These are phyloP conservation scores for Mycena pura DNA, from an alignment of 768 basidiomycete genomes.

Conservation along the genomic window DNA sequence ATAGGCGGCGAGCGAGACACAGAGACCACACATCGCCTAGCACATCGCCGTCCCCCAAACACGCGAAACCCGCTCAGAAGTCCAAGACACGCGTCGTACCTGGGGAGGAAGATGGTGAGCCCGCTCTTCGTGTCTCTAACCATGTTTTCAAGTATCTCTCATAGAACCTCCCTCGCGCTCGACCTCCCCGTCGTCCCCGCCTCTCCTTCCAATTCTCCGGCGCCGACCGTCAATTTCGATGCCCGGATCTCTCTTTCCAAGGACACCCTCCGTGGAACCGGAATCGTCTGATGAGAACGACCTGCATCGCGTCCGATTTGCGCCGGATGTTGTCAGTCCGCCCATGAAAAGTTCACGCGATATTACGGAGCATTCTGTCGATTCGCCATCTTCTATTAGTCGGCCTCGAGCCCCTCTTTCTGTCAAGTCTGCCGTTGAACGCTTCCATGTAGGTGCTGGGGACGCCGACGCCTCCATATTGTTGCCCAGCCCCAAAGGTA, in stretches of 20 bases:
- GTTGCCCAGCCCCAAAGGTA: slow-evolving; percentile 49
- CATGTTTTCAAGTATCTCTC: background rate
- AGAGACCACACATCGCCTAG: slow-evolving; percentile 15
- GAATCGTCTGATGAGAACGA: slow-evolving; percentile 33
- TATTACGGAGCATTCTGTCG: slow-evolving; percentile 15
- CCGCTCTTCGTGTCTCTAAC: slow-evolving; percentile 5
- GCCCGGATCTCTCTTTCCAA: slow-evolving; percentile 81
- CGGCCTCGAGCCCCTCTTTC: slow-evolving; percentile 45
- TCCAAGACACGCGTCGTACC: slow-evolving; percentile 25
- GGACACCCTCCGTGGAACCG: slow-evolving; percentile 71
- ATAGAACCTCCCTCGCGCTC: slow-evolving; percentile 15
- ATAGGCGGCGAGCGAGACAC: slow-evolving; percentile 13
- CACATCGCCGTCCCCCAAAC: slow-evolving; percentile 8
- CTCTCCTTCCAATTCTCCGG: slow-evolving; percentile 40
- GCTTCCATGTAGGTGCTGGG: slow-evolving; percentile 53
- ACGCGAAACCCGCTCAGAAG: slow-evolving; percentile 8
- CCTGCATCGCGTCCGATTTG: slow-evolving; percentile 50
- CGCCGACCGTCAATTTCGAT: slow-evolving; percentile 63
- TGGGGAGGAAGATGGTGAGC: slow-evolving; percentile 20
- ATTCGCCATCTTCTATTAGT: slow-evolving; percentile 24
- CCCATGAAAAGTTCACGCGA: slow-evolving; percentile 23
- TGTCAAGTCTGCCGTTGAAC: slow-evolving; percentile 56
- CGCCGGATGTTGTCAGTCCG: slow-evolving; percentile 27
- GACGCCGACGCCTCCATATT: slow-evolving; percentile 61
- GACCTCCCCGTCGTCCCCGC: slow-evolving; percentile 40